Base-by-base conservation (phyloP, 805 yeast species). In the Scheffersomyces spartinae region DNA sequence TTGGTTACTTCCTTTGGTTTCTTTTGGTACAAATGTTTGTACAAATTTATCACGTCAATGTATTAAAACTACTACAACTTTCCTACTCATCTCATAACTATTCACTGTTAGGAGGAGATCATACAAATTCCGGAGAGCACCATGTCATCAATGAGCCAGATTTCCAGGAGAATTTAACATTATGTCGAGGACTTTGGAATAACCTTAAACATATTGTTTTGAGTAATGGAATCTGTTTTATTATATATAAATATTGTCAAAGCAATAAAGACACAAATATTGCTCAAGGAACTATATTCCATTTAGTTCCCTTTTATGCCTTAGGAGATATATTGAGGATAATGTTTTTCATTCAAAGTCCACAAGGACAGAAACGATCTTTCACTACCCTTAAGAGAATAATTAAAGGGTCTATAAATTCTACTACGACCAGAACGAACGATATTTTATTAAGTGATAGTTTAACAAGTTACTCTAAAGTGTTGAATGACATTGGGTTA, bases 371-470 rank as follows among this genome's bases (percentile, higher is more conserved):
- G 2, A 58, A 51, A 29, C 45, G 83, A 20, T 48, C 75, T 11
- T 43, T 55, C 21, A 42, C 61, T 12, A 68, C 82, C 0, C 35
- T 74, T 20, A 53, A 52, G 26, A 55, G 94, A 26, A 56, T 81
- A 4, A 26, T 65, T 4, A 26, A 43, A 3, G 94, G 94, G 3
- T 59, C 63, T 2, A 71, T 83, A 17, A 77, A 78, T 40, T 49
- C 57, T 7, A 39, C 49, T 9, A 64, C 65, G 9, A 51, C 68
- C 46, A 58, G 94, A 39, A 69, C 80, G 10, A 79, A 81, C 28
- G 96, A 88, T 45, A 80, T 88, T 19, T 50, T 91, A 24, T 47
- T 86, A 9, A 72, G 94, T 6, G 98, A 88, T 54, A 73, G 85
- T 4, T 56, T 91, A 23, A 79, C 93, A 0, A 84, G 95, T 0